Evolutionary conservation across 805 yeast species (phyloP).

Genomic region (Metschnikowia amazonensis): DNA sequence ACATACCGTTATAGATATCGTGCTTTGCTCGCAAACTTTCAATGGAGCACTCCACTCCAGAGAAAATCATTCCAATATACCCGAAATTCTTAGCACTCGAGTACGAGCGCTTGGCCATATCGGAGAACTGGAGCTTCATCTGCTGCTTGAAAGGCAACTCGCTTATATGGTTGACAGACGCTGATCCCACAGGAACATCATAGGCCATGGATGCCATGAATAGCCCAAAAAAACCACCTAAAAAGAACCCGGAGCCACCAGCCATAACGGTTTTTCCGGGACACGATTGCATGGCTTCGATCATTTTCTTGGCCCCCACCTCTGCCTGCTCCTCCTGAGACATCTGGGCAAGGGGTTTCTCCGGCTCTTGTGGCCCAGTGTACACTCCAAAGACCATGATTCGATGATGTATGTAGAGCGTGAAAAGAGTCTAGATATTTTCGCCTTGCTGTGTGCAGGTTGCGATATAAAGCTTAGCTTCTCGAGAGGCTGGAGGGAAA

Average conservation of each 20-base stretch:
- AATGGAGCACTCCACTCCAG: conserved; percentile 20
- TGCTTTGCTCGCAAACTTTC: conserved; percentile 46
- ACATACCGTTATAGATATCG: conserved; percentile 86
- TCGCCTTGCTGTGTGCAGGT: too few species aligned
- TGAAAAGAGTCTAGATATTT: background rate
- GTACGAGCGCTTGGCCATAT: conserved; percentile 88
- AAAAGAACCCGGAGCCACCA: conserved; percentile 89
- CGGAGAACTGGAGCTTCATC: conserved; percentile 83
- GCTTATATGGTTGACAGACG: conserved; percentile 54
- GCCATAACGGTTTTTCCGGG: conserved; percentile 91
- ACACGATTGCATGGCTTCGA: conserved; percentile 83
- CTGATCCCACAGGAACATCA: conserved; percentile 71
- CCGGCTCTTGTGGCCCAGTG: conserved; percentile 30
- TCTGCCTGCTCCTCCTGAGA: conserved; percentile 91
- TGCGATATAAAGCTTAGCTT: too few species aligned
- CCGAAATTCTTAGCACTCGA: conserved; percentile 83
- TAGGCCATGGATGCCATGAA: conserved; percentile 87
- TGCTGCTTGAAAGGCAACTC: conserved; percentile 91
- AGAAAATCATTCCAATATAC: conserved; percentile 21
- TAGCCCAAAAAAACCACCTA: conserved; percentile 93
- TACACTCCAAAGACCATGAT: conserved; percentile 39
- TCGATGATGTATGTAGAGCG: background rate
- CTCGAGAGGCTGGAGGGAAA: too few species aligned
- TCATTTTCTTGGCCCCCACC: conserved; percentile 79
- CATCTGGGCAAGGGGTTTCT: conserved; percentile 63